Conservation (phyloP, 1,284 basidiomycete species). For the Moesziomyces globuligerus region DNA sequence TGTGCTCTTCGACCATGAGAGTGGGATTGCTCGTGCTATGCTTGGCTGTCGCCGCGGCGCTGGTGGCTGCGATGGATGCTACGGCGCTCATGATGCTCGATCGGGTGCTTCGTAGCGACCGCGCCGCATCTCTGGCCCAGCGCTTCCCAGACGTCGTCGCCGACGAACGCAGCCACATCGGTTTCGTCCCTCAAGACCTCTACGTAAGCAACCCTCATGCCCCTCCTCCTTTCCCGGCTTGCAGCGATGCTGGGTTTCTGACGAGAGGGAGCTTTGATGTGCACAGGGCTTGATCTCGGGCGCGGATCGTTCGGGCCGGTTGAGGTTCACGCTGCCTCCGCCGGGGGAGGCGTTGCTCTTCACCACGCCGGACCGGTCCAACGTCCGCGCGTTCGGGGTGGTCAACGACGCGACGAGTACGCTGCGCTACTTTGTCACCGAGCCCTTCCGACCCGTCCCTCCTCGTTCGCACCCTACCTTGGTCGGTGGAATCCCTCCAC, state of each 20-base stretch:
- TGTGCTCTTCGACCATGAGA: no score
- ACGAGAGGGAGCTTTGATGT: neutral
- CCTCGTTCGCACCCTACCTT: no score
- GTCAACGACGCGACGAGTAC: neutral
- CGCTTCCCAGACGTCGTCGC: neutral
- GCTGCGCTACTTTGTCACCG: constrained; percentile 2
- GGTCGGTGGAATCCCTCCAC: neutral
- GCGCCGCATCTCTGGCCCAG: neutral
- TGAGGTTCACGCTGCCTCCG: neutral
- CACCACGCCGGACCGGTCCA: neutral
- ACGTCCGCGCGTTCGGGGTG: neutral
- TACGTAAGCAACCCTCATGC: neutral
- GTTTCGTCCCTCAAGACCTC: neutral
- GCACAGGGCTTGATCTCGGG: constrained; percentile 1
- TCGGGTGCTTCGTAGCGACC: neutral
- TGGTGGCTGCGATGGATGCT: no score
- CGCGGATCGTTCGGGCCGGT: neutral
- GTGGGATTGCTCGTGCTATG: no score
- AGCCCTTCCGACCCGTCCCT: neutral
- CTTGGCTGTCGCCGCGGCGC: no score
- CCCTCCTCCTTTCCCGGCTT: neutral
- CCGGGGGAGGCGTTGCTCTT: constrained; percentile 1
- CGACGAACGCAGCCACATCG: neutral
- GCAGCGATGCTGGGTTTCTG: neutral
- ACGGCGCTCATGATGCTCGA: no score